Conservation (phyloP, 805 yeast genomes). For the Spathaspora sp. region DNA sequence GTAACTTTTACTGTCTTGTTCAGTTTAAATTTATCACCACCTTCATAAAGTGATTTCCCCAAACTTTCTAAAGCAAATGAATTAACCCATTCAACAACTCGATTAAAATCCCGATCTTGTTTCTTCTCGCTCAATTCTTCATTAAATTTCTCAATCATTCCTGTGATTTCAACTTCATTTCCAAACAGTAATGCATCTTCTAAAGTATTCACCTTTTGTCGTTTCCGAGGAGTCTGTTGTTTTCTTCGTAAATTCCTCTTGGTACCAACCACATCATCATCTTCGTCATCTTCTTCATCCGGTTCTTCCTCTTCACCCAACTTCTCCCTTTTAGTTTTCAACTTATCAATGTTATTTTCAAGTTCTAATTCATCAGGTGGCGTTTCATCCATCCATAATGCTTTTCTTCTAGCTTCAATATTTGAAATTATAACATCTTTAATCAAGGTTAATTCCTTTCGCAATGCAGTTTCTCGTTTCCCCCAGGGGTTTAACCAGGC, state of each 20-base stretch:
- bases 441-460: conserved; percentile 55
- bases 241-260: conserved; percentile 29
- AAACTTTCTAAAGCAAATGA: conserved; percentile 49
- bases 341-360: conserved; percentile 35
- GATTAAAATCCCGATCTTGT: conserved; percentile 37
- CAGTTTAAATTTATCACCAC: conserved; percentile 37
- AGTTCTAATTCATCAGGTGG: conserved; percentile 35
- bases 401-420: conserved; percentile 55
- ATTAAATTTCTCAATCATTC: conserved; percentile 22
- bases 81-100: conserved; percentile 62
- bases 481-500: conserved; percentile 79
- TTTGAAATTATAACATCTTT: conserved; percentile 53
- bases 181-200: conserved; percentile 29
- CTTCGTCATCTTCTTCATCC: conserved; percentile 32
- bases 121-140: conserved; percentile 27
- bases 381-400: conserved; percentile 39
- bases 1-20: neutral
- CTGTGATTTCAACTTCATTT: conserved; percentile 20
- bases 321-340: conserved; percentile 17
- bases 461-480: conserved; percentile 59
- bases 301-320: conserved; percentile 7
- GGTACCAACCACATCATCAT: conserved; percentile 24
- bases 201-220: conserved; percentile 26
- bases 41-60: conserved; percentile 56
- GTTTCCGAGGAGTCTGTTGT: conserved; percentile 29